phyloP scores from a whole-genome alignment of 225 moss, liverwort and hornwort genomes.

The Sphagnum contortum region DNA sequence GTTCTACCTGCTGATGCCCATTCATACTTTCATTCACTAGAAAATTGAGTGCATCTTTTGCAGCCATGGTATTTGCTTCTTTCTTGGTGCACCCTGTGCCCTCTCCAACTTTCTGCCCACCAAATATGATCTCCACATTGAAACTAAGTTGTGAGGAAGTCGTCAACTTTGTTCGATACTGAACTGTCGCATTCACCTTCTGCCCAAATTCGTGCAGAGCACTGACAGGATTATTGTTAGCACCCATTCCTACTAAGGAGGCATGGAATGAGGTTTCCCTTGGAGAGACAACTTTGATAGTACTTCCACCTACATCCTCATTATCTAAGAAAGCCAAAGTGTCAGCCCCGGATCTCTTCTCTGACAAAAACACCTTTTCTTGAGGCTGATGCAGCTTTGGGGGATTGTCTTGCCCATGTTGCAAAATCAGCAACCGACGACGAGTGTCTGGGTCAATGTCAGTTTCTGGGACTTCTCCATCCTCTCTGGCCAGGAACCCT shows the following conservation, averaged over 20 bases:
- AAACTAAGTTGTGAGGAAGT: slow-evolving; percentile 41
- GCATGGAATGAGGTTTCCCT: slow-evolving; percentile 26
- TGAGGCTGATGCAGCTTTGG: slow-evolving; percentile 35
- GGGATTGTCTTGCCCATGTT: slow-evolving; percentile 79
- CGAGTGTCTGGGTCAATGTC: slow-evolving; percentile 99
- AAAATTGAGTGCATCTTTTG: slow-evolving; percentile 54
- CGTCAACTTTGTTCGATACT: slow-evolving; percentile 44
- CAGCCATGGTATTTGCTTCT: slow-evolving; percentile 81
- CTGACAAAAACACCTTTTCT: slow-evolving; percentile 35
- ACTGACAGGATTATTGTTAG: slow-evolving; percentile 34
- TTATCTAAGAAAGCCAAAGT: no score
- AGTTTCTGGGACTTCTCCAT: slow-evolving; percentile 95
- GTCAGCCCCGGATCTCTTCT: no score
- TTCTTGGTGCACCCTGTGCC: slow-evolving; percentile 76
- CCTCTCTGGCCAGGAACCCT: slow-evolving; percentile 83
- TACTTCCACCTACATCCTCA: slow-evolving; percentile 28
- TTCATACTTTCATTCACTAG: no score
- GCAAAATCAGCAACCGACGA: slow-evolving; percentile 80
- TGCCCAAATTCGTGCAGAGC: slow-evolving; percentile 48
- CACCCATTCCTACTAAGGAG: slow-evolving; percentile 14
- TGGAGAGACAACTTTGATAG: slow-evolving; percentile 23
- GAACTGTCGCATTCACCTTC: slow-evolving; percentile 39
- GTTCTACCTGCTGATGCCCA: no score
- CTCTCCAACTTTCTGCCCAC: slow-evolving; percentile 82
- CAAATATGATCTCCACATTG: slow-evolving; percentile 44